phyloP scores from a whole-genome alignment of 805 yeast genomes.

The Kodamaea neixiangensis region DNA sequence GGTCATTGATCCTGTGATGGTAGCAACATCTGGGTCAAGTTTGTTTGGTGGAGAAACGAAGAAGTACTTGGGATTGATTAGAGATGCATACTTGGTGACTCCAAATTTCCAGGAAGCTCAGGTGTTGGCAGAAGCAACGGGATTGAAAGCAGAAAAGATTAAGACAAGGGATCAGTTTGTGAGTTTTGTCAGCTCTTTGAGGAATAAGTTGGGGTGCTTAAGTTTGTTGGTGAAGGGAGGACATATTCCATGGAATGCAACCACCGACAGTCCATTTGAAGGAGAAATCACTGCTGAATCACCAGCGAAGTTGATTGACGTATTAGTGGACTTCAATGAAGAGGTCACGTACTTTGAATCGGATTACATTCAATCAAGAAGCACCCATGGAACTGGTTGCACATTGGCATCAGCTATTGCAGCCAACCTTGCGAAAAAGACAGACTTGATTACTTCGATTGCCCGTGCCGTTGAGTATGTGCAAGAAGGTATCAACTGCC shows the following conservation, averaged over 20 bases:
- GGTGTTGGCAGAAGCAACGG: slow-evolving; percentile 34
- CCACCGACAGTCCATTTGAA: slow-evolving; percentile 15
- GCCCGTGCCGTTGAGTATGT: slow-evolving; percentile 62
- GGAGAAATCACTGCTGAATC: slow-evolving; percentile 5
- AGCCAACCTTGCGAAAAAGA: slow-evolving; percentile 65
- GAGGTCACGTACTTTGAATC: slow-evolving; percentile 49
- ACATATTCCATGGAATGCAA: slow-evolving; percentile 52
- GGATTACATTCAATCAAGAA: slow-evolving; percentile 43
- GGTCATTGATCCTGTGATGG: slow-evolving; percentile 83
- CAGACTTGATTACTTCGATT: slow-evolving; percentile 49
- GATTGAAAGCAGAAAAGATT: slow-evolving; percentile 17
- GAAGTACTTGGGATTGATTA: slow-evolving; percentile 42
- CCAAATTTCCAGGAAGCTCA: slow-evolving; percentile 76
- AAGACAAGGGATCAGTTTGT: slow-evolving; percentile 36
- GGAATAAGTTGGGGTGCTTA: slow-evolving; percentile 37
- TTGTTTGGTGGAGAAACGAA: slow-evolving; percentile 53
- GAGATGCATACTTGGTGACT: slow-evolving; percentile 61
- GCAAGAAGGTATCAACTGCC: slow-evolving; percentile 56
- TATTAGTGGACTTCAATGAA: slow-evolving; percentile 50
- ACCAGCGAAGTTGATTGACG: slow-evolving; percentile 41
- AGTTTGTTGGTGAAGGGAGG: slow-evolving; percentile 81
- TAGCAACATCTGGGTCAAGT: slow-evolving; percentile 73
- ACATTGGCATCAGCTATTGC: slow-evolving; percentile 81
- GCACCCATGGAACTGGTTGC: slow-evolving; percentile 92
- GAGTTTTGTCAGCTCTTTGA: slow-evolving; percentile 26